phyloP scores from a whole-genome alignment of 2,329 filamentous ascomycete genomes.

The Tolypocladium paradoxum region DNA sequence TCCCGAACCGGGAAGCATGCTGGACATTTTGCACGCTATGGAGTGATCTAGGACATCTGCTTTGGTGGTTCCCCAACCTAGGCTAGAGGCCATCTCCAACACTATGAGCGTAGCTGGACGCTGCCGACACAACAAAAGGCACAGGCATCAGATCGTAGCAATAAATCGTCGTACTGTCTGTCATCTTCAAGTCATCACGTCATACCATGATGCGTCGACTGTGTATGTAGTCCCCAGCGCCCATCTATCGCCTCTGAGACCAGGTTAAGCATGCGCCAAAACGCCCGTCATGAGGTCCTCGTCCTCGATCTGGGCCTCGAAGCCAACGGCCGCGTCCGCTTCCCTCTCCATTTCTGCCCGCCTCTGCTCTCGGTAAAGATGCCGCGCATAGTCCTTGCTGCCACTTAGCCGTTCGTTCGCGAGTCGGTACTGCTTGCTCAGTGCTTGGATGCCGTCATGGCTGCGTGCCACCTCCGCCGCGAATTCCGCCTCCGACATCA shows the following conservation, averaged over 20 bases:
- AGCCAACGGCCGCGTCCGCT: conserved; percentile 23
- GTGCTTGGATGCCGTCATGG: conserved; percentile 29
- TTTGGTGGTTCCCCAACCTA: not conserved
- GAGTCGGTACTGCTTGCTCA: conserved; percentile 37
- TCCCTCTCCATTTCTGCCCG: conserved; percentile 31
- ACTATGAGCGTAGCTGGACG: too few relatives aligned
- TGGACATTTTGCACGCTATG: not conserved
- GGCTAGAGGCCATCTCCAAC: too few relatives aligned
- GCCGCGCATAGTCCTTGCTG: conserved; percentile 46
- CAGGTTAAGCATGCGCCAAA: conserved; percentile 9
- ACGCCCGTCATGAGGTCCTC: conserved; percentile 49
- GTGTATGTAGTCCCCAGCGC: not conserved
- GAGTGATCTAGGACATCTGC: not conserved
- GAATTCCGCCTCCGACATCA: conserved; percentile 40
- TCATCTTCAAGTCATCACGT: not conserved
- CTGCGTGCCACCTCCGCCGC: conserved; percentile 32
- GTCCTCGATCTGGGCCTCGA: conserved; percentile 42
- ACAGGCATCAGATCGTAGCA: not conserved
- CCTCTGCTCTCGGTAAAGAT: conserved; percentile 34
- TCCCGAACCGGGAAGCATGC: too few relatives aligned
- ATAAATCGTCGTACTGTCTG: not conserved
- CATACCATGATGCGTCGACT: not conserved
- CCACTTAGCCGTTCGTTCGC: conserved; percentile 42
- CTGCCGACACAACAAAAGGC: not conserved
- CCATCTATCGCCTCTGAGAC: not conserved